Conservation (phyloP, 106 monocot species). For the Dendrobium officinale region DNA sequence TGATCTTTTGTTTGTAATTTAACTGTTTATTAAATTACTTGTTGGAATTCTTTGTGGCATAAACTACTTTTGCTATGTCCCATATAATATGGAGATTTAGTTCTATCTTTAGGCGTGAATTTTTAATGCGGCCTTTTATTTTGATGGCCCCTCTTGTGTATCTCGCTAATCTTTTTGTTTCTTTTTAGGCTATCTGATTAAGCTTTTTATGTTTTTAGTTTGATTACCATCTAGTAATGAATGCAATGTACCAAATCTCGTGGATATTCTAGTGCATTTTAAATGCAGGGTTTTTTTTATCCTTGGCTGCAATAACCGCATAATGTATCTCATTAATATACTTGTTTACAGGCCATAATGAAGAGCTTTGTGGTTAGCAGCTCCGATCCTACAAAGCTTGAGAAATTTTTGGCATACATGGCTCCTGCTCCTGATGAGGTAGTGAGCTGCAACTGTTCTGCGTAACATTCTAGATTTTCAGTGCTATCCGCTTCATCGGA, state of each 20-base stretch:
- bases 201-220: not conserved
- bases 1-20: too few species aligned
- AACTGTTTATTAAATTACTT: not conserved
- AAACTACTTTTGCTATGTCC: not conserved
- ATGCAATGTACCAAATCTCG: not conserved
- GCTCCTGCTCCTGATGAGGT: constrained; percentile 88
- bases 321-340: constrained; percentile 4
- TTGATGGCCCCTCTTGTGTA: not conserved
- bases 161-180: not conserved
- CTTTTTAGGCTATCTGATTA: not conserved
- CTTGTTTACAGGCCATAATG: constrained; percentile 72
- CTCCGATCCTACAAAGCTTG: constrained; percentile 65
- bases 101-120: not conserved
- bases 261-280: not conserved
- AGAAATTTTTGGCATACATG: constrained; percentile 96
- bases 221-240: not conserved
- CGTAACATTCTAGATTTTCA: not conserved
- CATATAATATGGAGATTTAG: not conserved
- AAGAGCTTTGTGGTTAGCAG: constrained; percentile 76
- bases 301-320: not conserved
- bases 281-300: not conserved
- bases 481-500: not conserved
- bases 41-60: not conserved
- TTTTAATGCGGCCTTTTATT: not conserved
- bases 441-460: not conserved